A percentile compares a stretch with the other conserved stretches of the same genome.
Conservation (phyloP, 345 rosid species). For the Euphorbia peplus region DNA sequence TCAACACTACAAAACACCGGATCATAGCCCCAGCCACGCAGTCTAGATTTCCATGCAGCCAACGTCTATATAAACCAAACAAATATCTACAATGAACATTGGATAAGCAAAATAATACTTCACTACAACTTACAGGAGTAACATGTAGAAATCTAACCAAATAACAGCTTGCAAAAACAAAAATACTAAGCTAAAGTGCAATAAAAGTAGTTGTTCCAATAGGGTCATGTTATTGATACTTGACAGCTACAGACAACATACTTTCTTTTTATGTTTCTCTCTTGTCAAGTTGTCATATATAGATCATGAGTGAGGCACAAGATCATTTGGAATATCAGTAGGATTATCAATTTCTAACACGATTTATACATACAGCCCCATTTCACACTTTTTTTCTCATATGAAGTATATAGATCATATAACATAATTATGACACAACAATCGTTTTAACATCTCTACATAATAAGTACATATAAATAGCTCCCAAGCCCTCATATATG, state of each 20-base stretch:
- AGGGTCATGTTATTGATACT: background rate
- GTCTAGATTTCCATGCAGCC: conserved; percentile 57
- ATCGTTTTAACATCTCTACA: too few relatives aligned
- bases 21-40: conserved; percentile 75
- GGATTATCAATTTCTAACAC: too few relatives aligned
- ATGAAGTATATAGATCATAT: too few relatives aligned
- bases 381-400: too few relatives aligned
- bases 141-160: background rate
- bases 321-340: background rate
- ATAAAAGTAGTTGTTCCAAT: background rate
- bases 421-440: too few relatives aligned
- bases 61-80: conserved; percentile 45
- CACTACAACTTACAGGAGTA: background rate
- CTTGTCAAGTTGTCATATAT: background rate
- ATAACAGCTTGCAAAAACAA: background rate
- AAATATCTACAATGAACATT: background rate
- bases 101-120: background rate
- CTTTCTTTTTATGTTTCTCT: background rate
- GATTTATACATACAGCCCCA: background rate
- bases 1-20: conserved; percentile 83
- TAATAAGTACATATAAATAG: too few relatives aligned
- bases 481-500: too few relatives aligned
- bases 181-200: background rate
- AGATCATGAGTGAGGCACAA: background rate
- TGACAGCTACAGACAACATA: background rate